Conservation (phyloP, 257 asterid species). For the Solanum boliviense region DNA sequence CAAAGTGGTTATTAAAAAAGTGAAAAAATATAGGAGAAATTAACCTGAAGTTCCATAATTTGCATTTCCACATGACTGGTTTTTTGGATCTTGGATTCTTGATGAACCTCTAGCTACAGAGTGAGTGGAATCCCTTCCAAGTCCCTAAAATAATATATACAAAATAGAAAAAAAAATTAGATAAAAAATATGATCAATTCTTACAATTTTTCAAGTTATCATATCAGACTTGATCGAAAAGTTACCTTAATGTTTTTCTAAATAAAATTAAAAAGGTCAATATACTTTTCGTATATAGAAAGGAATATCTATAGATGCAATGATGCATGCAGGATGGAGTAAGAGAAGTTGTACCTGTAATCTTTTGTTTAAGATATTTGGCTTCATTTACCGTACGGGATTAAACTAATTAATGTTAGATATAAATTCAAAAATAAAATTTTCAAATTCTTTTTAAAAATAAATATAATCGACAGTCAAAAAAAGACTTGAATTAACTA, state of each 20-base stretch:
- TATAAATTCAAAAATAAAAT: rapidly evolving
- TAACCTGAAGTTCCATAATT: conserved; percentile 36
- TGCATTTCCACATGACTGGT: conserved; percentile 3
- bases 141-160: conserved; percentile 21
- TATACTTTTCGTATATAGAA: neutral
- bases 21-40: neutral
- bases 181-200: too few species aligned
- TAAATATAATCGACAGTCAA: too few species aligned
- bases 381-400: rapidly evolving
- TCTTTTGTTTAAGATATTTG: neutral
- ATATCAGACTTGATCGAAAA: neutral
- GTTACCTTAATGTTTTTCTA: neutral
- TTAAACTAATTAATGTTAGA: neutral
- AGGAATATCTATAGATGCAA: neutral
- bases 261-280: neutral
- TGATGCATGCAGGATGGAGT: neutral
- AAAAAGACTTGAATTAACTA: too few species aligned
- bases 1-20: neutral
- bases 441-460: neutral
- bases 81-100: conserved; percentile 9
- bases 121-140: conserved; percentile 32
- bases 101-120: conserved; percentile 11
- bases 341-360: neutral
- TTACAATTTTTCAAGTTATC: neutral
- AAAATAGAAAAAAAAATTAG: too few species aligned